Percentiles rank a stretch among this genome's conserved stretches.
Evolutionary conservation across 345 rosid genomes (phyloP).

Genomic region (Chamaenerion angustifolium): DNA sequence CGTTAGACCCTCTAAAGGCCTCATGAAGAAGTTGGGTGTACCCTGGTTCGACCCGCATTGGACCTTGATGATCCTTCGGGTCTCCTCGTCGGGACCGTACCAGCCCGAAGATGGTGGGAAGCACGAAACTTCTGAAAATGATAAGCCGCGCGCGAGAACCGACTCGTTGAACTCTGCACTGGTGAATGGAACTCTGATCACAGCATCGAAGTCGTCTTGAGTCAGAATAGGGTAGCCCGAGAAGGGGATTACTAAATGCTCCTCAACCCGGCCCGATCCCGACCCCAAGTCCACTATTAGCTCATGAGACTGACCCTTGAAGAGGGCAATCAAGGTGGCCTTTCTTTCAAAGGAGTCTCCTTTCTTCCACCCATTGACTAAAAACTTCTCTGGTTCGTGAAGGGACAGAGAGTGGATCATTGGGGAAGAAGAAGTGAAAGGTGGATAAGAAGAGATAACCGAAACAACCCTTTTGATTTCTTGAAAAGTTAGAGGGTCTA

Average conservation of each 20-base stretch:
- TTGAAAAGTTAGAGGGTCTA: slow-evolving; percentile 44
- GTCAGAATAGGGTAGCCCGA: slow-evolving; percentile 80
- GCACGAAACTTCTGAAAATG: slow-evolving; percentile 44
- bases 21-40: slow-evolving; percentile 79
- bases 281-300: slow-evolving; percentile 34
- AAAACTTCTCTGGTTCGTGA: slow-evolving; percentile 59
- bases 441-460: slow-evolving; percentile 37
- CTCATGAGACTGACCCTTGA: slow-evolving; percentile 24
- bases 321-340: slow-evolving; percentile 63
- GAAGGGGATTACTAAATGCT: slow-evolving; percentile 12
- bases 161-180: slow-evolving; percentile 52
- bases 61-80: slow-evolving; percentile 48
- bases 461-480: slow-evolving; percentile 34
- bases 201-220: slow-evolving; percentile 44
- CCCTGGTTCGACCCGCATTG: slow-evolving; percentile 61
- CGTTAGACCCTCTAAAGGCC: slow-evolving; percentile 84
- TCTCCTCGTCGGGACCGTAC: slow-evolving; percentile 57
- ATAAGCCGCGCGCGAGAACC: slow-evolving; percentile 52
- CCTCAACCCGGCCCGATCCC: slow-evolving; percentile 17
- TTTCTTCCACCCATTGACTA: slow-evolving; percentile 39
- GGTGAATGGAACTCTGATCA: slow-evolving; percentile 39
- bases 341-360: slow-evolving; percentile 50
- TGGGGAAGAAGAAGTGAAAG: slow-evolving; percentile 25
- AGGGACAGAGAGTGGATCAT: slow-evolving; percentile 48
- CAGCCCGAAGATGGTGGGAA: slow-evolving; percentile 58